A percentile compares a stretch with the other conserved stretches of the same genome.
phyloP scores from a whole-genome alignment of 768 basidiomycete species.

The Pleurotus citrinopileatus region DNA sequence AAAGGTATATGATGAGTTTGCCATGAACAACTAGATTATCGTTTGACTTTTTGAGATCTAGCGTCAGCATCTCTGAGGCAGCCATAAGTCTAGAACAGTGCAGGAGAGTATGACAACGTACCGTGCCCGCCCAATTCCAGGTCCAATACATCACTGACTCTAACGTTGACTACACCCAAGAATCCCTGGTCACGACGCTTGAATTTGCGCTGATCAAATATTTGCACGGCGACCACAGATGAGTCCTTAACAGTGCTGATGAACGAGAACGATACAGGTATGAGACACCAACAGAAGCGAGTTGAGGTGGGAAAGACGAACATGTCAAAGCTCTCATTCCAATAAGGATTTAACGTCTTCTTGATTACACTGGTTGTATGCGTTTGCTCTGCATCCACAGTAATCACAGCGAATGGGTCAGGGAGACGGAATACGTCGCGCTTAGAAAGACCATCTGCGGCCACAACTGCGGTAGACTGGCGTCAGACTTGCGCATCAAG shows the following conservation, averaged over 20 bases:
- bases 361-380: conserved; percentile 97
- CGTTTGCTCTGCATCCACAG: conserved; percentile 96
- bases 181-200: conserved; percentile 98
- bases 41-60: conserved; percentile 98
- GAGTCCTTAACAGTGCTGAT: conserved; percentile 91
- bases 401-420: conserved; percentile 97
- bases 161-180: conserved; percentile 94
- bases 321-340: conserved; percentile 99
- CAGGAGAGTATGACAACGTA: conserved; percentile 35
- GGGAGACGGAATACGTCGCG: conserved; percentile 95
- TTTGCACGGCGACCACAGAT: conserved; percentile 97
- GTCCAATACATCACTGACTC: conserved; percentile 88
- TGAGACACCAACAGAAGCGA: conserved; percentile 6
- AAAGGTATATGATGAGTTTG: conserved; percentile 94
- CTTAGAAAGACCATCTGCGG: conserved; percentile 91
- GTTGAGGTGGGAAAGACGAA: conserved; percentile 34
- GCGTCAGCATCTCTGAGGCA: conserved; percentile 84
- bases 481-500: neutral
- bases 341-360: conserved; percentile 92
- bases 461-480: conserved; percentile 64
- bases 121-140: conserved; percentile 92
- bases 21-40: conserved; percentile 98
- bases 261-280: conserved; percentile 10
- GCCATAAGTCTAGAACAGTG: conserved; percentile 11
- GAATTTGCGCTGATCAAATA: conserved; percentile 99